Conservation (phyloP, 2,329 filamentous ascomycete genomes). For the Moelleriella libera region DNA sequence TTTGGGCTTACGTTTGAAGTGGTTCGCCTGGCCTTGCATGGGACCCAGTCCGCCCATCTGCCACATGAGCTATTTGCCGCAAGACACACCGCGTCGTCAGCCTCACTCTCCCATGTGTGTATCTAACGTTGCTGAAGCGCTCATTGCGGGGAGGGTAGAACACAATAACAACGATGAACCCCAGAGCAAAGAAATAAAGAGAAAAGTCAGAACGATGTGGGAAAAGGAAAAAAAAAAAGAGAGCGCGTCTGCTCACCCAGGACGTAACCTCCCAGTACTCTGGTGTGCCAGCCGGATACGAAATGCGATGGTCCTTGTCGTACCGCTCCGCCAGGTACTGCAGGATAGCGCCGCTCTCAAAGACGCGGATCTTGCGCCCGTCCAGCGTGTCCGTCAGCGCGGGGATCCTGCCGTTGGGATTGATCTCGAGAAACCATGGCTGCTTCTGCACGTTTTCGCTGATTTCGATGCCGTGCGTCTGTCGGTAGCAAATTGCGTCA, state of each 20-base stretch:
- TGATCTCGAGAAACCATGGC: slow-evolving; percentile 80
- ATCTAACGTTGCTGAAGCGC: too few species aligned
- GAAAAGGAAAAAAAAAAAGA: too few species aligned
- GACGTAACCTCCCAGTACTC: slow-evolving; percentile 71
- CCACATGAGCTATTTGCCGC: slow-evolving; percentile 55
- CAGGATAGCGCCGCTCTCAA: slow-evolving; percentile 74
- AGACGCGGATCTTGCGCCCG: slow-evolving; percentile 59
- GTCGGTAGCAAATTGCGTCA: not conserved
- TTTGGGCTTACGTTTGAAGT: slow-evolving; percentile 50
- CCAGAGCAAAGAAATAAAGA: not conserved
- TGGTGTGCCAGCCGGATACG: slow-evolving; percentile 55
- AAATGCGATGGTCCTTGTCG: slow-evolving; percentile 70
- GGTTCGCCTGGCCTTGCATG: slow-evolving; percentile 72
- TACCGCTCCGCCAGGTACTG: slow-evolving; percentile 75
- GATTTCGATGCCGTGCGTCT: slow-evolving; percentile 49
- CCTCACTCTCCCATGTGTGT: too few species aligned
- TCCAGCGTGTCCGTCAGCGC: slow-evolving; percentile 74
- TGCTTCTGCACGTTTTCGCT: slow-evolving; percentile 67
- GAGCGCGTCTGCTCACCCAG: slow-evolving; percentile 44
- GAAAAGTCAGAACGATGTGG: not conserved
- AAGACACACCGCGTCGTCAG: too few species aligned
- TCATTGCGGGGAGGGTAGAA: too few species aligned
- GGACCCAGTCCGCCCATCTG: slow-evolving; percentile 71
- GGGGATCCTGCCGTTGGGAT: slow-evolving; percentile 85
- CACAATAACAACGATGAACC: too few species aligned